These are phyloP conservation scores for Stachybotrys echinatus DNA, from an alignment of 2,329 filamentous ascomycete species.

Conservation along the genomic window DNA sequence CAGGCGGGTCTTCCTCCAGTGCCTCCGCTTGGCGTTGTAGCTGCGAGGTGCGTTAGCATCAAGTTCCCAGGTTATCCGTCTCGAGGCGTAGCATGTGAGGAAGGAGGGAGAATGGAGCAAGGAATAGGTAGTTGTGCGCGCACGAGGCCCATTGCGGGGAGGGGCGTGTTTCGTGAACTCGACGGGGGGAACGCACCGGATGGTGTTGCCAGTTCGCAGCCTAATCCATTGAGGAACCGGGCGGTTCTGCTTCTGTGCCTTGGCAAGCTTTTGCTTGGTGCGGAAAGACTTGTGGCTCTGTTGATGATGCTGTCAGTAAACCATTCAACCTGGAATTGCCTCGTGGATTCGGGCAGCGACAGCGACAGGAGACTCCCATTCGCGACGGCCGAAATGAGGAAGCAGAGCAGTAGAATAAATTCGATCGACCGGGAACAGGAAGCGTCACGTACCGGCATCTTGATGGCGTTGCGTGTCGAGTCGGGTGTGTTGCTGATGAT, in stretches of 20 bases:
- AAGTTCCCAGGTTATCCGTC: too few species aligned
- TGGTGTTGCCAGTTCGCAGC: slow-evolving; percentile 97
- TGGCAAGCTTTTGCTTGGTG: slow-evolving; percentile 99
- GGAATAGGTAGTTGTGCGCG: not conserved
- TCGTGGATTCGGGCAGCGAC: not conserved
- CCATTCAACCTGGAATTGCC: slow-evolving; percentile 3
- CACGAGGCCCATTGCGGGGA: slow-evolving; percentile 2
- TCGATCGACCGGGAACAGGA: not conserved
- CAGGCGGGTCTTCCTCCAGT: slow-evolving; percentile 99
- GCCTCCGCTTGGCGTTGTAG: slow-evolving; percentile 99
- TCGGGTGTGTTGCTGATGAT: slow-evolving; percentile 26
- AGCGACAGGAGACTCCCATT: not conserved
- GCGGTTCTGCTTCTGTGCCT: slow-evolving; percentile 99
- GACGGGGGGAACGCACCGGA: slow-evolving; percentile 86
- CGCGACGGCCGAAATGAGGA: too few species aligned
- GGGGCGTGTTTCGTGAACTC: too few species aligned
- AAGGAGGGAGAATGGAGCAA: not conserved
- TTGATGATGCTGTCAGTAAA: slow-evolving; percentile 15
- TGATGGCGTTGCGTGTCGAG: slow-evolving; percentile 33
- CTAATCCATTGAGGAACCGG: slow-evolving; percentile 99
- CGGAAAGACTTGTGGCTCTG: slow-evolving; percentile 99
- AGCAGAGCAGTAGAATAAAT: not conserved
- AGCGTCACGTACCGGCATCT: slow-evolving; percentile 33
- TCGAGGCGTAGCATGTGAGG: not conserved
- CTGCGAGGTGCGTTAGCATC: slow-evolving; percentile 42